These are phyloP conservation scores for Nothophytophthora sp. DNA, from an alignment of 352 stramenopile species.

Conservation along the genomic window DNA sequence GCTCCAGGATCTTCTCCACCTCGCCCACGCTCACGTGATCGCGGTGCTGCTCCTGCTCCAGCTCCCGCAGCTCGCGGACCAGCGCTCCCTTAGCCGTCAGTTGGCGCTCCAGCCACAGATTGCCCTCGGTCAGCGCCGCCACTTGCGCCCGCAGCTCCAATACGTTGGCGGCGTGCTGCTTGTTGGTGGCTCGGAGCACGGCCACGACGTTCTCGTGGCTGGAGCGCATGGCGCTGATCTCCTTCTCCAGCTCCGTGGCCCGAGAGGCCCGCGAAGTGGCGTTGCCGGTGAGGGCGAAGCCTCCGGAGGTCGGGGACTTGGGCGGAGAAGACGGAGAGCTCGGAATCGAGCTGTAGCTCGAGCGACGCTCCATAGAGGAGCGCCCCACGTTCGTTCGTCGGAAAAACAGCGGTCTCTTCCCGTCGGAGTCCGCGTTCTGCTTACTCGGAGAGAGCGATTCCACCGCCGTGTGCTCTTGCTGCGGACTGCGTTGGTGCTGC, in stretches of 20 bases:
- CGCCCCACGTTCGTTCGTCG: slow-evolving; percentile 36
- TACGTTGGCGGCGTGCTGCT: slow-evolving; percentile 65
- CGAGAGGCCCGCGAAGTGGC: slow-evolving; percentile 21
- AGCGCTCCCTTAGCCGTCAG: slow-evolving; percentile 58
- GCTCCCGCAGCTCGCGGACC: slow-evolving; percentile 48
- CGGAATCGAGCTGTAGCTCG: slow-evolving; percentile 33
- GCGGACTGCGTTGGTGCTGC: slow-evolving; percentile 2
- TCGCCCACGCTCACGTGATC: slow-evolving; percentile 34
- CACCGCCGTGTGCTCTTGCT: slow-evolving; percentile 26
- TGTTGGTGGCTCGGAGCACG: slow-evolving; percentile 67
- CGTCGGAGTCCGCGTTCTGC: slow-evolving; percentile 7
- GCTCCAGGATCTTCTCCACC: slow-evolving; percentile 45
- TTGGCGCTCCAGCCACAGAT: slow-evolving; percentile 63
- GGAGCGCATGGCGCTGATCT: slow-evolving; percentile 59
- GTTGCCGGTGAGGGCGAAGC: slow-evolving; percentile 3
- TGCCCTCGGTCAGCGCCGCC: slow-evolving; percentile 55
- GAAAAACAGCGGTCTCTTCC: slow-evolving; percentile 39
- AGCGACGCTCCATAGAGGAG: slow-evolving; percentile 29
- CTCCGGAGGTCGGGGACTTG: slow-evolving; percentile 9
- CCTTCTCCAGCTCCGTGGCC: slow-evolving; percentile 57
- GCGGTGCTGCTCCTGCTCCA: slow-evolving; percentile 42
- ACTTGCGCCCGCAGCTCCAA: slow-evolving; percentile 67
- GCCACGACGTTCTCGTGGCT: slow-evolving; percentile 77
- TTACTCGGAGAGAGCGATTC: slow-evolving; percentile 33
- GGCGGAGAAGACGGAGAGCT: slow-evolving; percentile 9